These are phyloP conservation scores for Pythium rishiriense DNA, from an alignment of 352 stramenopile species.

Conservation along the genomic window DNA sequence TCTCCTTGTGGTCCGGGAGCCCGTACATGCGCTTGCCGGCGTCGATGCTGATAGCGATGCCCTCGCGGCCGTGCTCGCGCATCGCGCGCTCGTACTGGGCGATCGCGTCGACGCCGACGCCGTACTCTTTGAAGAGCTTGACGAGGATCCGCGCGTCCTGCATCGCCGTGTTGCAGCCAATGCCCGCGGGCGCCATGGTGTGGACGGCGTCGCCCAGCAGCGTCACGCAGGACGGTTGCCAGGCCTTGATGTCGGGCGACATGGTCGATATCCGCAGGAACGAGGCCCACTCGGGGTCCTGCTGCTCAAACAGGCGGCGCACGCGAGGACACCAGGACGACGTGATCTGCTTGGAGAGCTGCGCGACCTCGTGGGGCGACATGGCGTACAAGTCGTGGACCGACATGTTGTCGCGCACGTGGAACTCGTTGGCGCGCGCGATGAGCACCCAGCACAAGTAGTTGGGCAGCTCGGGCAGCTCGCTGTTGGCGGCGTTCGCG, in stretches of 20 bases:
- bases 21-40: constrained; percentile 51
- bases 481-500: constrained; percentile 13
- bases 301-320: constrained; percentile 42
- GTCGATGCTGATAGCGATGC: constrained; percentile 45
- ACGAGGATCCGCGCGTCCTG: constrained; percentile 36
- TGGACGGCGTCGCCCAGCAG: constrained; percentile 63
- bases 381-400: constrained; percentile 52
- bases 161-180: constrained; percentile 62
- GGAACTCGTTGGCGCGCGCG: constrained; percentile 44
- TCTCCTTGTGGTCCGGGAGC: constrained; percentile 41
- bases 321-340: constrained; percentile 46
- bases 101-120: constrained; percentile 55
- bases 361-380: constrained; percentile 42
- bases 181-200: constrained; percentile 61
- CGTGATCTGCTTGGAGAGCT: constrained; percentile 52
- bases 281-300: constrained; percentile 51
- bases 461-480: constrained; percentile 39
- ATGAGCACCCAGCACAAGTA: constrained; percentile 72
- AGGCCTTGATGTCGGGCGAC: constrained; percentile 50
- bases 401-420: constrained; percentile 31
- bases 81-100: constrained; percentile 55
- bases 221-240: constrained; percentile 48
- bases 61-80: constrained; percentile 53
- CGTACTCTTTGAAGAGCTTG: constrained; percentile 36
- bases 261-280: constrained; percentile 73